Base-by-base conservation (phyloP, 306 rosid species). In the Carpinus viminea region DNA sequence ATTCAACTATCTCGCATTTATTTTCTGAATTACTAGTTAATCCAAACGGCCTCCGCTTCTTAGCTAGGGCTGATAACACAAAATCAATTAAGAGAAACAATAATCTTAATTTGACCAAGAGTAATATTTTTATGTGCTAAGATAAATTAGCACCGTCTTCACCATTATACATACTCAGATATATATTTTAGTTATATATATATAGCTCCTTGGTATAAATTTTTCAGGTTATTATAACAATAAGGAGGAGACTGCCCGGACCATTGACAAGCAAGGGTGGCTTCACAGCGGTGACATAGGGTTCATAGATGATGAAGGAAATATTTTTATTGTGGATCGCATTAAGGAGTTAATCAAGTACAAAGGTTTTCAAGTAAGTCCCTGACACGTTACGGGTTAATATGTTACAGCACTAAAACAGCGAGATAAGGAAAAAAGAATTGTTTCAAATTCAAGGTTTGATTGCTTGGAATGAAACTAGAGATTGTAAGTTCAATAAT, bases 261-360 rank as follows among this genome's bases (percentile, higher is more conserved):
- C 96, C 12, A 91, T 95, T 21, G 98, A 94, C 84, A 85, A 78
- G 31, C 53, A 90, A 43, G 94, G 98, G 60, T 95, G 97, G 98
- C 97, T 95, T 70, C 98, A 93, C 88, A 90, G 96, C 0, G 99
- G 99, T 20, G 99, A 95, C 61, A 62, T 93, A 17, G 98, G 96
- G 52, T 91, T 86, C 82, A 95, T 92, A 3, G 98, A 95, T 64
- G 91, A 88, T 7, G 96, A 92, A 34, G 96, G 90, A 20, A 87
- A 88, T 72, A 88, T 95, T 55, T 92, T 92, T 41, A 88, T 95
- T 12, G 81, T 89, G 13, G 90, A 89, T 54, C 89, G 92, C 21
- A 89, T 89, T 55, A 86, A 89, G 74, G 90, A 89, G 71, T 53
- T 86, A 43, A 89, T 89, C 54, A 86, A 86, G 79, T 84, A 72